Evolutionary conservation across 2,329 filamentous ascomycete species (phyloP).

Genomic region (Penicillium sp.): DNA sequence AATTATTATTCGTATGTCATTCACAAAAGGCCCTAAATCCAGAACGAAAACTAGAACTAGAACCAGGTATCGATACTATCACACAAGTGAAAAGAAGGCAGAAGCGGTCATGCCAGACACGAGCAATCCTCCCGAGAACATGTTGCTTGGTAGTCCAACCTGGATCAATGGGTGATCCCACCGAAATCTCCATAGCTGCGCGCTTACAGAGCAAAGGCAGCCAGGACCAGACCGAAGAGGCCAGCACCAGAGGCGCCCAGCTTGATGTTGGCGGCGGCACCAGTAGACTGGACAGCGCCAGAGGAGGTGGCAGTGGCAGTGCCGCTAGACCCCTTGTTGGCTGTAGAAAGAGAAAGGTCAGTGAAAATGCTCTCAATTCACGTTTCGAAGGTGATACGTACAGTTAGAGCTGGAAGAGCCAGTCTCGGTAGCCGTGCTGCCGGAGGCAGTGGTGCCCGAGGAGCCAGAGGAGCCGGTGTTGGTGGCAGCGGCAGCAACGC

Average conservation of each 20-base stretch:
- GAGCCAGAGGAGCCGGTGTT: conserved; percentile 25
- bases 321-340: conserved; percentile 14
- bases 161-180: background rate
- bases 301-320: conserved; percentile 22
- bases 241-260: conserved; percentile 37
- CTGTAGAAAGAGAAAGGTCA: conserved; percentile 9
- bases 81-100: conserved; percentile 15
- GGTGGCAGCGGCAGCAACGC: conserved; percentile 19
- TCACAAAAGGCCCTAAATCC: conserved; percentile 5
- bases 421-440: conserved; percentile 9
- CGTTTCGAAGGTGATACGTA: background rate
- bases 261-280: conserved; percentile 35
- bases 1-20: conserved; percentile 13
- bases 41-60: conserved; percentile 4
- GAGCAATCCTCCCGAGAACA: background rate
- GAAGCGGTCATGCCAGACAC: background rate
- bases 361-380: background rate
- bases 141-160: background rate
- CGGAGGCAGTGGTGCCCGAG: conserved; percentile 22
- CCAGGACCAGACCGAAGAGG: conserved; percentile 37
- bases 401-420: conserved; percentile 9
- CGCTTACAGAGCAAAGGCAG: conserved; percentile 41
- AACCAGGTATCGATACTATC: conserved; percentile 15
- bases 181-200: background rate
- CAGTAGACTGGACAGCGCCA: conserved; percentile 24